A percentile compares a stretch with the other conserved stretches of the same genome.
These are phyloP conservation scores for Candida sojae DNA, from an alignment of 1,139 yeast genomes.

Conservation along the genomic window DNA sequence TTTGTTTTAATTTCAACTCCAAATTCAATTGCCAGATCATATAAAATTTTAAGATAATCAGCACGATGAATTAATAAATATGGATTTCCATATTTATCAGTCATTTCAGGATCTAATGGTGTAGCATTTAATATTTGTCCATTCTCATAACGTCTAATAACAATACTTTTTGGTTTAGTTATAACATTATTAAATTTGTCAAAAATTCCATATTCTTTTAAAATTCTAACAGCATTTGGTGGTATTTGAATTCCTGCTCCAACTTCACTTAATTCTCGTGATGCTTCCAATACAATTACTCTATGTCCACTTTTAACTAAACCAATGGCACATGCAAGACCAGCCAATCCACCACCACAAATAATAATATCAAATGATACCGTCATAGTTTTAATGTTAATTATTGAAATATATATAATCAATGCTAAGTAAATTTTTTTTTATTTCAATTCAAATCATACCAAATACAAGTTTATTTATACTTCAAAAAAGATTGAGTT, in stretches of 20 bases:
- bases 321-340: slow-evolving; percentile 36
- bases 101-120: slow-evolving; percentile 21
- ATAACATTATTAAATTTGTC: slow-evolving; percentile 20
- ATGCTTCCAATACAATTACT: slow-evolving; percentile 33
- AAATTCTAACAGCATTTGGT: slow-evolving; percentile 29
- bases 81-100: slow-evolving; percentile 21
- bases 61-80: slow-evolving; percentile 32
- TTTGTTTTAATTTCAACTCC: slow-evolving; percentile 22
- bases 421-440: not conserved
- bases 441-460: not conserved
- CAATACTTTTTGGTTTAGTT: slow-evolving; percentile 26
- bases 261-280: slow-evolving; percentile 34
- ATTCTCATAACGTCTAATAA: slow-evolving; percentile 23
- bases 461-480: too few relatives aligned
- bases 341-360: slow-evolving; percentile 41
- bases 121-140: slow-evolving; percentile 24
- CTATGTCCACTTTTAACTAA: slow-evolving; percentile 32
- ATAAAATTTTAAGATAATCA: slow-evolving; percentile 27
- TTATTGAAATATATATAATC: not conserved
- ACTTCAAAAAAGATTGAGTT: too few relatives aligned
- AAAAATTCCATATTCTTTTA: slow-evolving; percentile 25
- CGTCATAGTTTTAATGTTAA: not conserved
- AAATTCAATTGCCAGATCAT: slow-evolving; percentile 22
- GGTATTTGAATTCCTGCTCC: slow-evolving; percentile 44
- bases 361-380: not conserved